Percentiles rank a stretch among this genome's conserved stretches.
These are phyloP conservation scores for Panaeolus papilionaceus DNA, from an alignment of 768 basidiomycete species.

Conservation along the genomic window DNA sequence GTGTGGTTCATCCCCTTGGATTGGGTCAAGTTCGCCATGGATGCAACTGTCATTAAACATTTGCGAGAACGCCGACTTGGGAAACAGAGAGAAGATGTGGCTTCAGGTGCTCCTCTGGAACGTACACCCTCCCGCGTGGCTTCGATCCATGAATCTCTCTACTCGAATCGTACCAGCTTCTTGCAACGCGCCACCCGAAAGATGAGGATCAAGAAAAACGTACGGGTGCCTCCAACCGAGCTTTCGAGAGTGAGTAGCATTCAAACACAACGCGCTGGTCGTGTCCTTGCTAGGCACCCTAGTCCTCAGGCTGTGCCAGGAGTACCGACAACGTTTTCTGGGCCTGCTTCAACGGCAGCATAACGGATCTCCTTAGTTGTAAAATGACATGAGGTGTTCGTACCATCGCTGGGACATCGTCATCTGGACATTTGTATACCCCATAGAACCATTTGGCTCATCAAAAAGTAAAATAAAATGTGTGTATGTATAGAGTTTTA, in stretches of 20 bases:
- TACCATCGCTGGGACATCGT: not conserved
- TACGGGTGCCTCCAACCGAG: conserved; percentile 83
- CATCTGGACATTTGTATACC: not conserved
- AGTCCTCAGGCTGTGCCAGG: conserved; percentile 45
- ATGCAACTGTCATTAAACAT: conserved; percentile 86
- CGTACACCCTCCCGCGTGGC: conserved; percentile 91
- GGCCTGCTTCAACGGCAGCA: not conserved
- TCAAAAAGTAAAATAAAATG: too few relatives aligned
- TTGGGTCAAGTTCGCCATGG: conserved; percentile 95
- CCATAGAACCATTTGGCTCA: too few relatives aligned
- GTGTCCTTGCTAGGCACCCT: conserved; percentile 79
- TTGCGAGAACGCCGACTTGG: conserved; percentile 76
- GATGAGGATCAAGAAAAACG: conserved; percentile 85
- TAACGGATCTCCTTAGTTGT: not conserved
- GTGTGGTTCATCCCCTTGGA: conserved; percentile 97
- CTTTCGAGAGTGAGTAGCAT: conserved; percentile 84
- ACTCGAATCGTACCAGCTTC: conserved; percentile 95
- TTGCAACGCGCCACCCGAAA: conserved; percentile 85
- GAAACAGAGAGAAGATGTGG: conserved; percentile 48
- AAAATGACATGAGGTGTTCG: too few relatives aligned
- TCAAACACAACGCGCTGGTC: conserved; percentile 77
- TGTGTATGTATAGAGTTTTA: not conserved
- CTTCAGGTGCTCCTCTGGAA: conserved; percentile 70
- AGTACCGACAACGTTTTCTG: not conserved
- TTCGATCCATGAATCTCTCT: conserved; percentile 89